Conservation (phyloP, 2,329 filamentous ascomycete genomes). For the Alternaria gansuensis region DNA sequence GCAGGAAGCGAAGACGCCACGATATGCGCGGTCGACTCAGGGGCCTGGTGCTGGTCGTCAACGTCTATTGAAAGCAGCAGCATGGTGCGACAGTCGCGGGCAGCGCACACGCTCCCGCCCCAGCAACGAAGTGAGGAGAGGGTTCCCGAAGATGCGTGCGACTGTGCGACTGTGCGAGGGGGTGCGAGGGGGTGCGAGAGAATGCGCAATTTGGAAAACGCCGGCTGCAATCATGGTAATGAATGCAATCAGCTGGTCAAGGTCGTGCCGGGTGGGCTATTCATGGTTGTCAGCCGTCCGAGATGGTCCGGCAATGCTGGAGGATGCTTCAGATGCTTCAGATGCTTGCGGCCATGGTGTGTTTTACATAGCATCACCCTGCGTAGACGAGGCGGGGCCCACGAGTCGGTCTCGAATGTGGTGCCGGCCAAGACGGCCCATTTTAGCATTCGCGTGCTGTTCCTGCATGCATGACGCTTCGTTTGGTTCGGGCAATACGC, state of each 20-base stretch:
- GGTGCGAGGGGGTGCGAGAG: neutral
- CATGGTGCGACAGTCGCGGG: slow-evolving; percentile 46
- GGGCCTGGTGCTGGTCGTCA: slow-evolving; percentile 26
- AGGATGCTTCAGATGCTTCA: slow-evolving; percentile 29
- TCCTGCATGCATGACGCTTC: slow-evolving; percentile 31
- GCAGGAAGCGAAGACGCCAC: slow-evolving; percentile 41
- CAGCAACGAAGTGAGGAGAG: slow-evolving; percentile 37
- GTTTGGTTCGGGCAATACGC: slow-evolving; percentile 23
- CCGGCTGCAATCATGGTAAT: slow-evolving; percentile 2
- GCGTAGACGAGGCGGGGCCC: slow-evolving; percentile 25
- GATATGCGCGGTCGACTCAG: slow-evolving; percentile 33
- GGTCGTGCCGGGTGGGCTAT: slow-evolving; percentile 9
- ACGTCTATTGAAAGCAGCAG: slow-evolving; percentile 31
- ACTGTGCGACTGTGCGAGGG: slow-evolving; percentile 9
- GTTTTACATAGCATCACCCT: slow-evolving; percentile 28
- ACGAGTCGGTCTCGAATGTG: slow-evolving; percentile 30
- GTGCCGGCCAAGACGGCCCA: slow-evolving; percentile 27
- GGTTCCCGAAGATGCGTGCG: slow-evolving; percentile 11
- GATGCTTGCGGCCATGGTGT: slow-evolving; percentile 29
- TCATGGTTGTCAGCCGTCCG: slow-evolving; percentile 24
- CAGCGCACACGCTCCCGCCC: slow-evolving; percentile 42
- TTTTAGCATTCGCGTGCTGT: slow-evolving; percentile 27
- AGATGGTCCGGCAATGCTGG: neutral
- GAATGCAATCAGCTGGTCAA: neutral
- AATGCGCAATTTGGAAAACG: slow-evolving; percentile 1